Evolutionary conservation across 371 early-diverging fungal species (phyloP).

Genomic region (Dichotomocladium elegans): DNA sequence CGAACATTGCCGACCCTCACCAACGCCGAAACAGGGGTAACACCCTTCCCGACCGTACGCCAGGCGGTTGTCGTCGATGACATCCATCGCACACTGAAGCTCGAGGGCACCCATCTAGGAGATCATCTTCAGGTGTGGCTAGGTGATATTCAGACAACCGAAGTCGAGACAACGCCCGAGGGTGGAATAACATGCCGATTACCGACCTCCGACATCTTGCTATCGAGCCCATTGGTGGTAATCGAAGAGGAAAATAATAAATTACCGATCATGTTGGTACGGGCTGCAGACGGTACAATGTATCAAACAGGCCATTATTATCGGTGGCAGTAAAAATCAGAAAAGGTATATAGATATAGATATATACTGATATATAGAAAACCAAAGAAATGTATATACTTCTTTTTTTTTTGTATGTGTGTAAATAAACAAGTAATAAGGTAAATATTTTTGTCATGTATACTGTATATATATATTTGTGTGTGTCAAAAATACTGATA

Average conservation of each 20-base stretch:
- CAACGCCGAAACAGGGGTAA: neutral
- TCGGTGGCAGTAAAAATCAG: neutral
- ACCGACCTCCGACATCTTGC: neutral
- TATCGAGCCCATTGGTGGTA: too few relatives aligned
- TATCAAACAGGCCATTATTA: slow-evolving; percentile 17
- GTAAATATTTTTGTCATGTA: too few relatives aligned
- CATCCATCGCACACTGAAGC: slow-evolving; percentile 17
- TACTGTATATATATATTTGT: too few relatives aligned
- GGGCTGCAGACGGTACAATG: slow-evolving; percentile 13
- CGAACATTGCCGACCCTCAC: neutral
- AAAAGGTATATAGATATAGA: too few relatives aligned
- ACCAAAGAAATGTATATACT: too few relatives aligned
- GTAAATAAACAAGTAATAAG: too few relatives aligned
- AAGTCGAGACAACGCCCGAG: too few relatives aligned
- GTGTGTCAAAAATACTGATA: too few relatives aligned
- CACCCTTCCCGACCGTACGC: slow-evolving; percentile 13
- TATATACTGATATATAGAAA: too few relatives aligned
- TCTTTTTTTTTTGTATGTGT: too few relatives aligned
- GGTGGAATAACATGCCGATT: neutral
- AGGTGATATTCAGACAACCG: too few relatives aligned
- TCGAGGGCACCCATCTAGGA: slow-evolving; percentile 47
- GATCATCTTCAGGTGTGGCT: neutral
- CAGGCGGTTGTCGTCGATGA: neutral
- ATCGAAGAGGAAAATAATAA: neutral
- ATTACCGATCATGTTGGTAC: slow-evolving; percentile 14